Evolutionary conservation across 768 basidiomycete genomes (phyloP).

Genomic region (Arthromyces matolae): DNA sequence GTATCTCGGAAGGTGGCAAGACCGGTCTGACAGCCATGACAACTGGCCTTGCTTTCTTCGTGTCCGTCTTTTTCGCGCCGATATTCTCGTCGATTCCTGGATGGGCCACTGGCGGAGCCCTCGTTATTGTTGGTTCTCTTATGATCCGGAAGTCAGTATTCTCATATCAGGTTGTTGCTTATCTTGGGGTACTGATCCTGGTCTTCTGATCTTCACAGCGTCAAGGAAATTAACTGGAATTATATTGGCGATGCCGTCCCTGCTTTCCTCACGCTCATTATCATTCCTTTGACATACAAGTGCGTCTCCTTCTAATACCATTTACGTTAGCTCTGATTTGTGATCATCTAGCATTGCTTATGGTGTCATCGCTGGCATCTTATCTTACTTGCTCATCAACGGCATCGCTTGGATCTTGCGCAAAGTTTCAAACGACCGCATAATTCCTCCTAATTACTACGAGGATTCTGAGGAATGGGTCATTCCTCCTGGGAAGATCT

Average conservation of each 20-base stretch:
- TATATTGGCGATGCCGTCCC: conserved; percentile 86
- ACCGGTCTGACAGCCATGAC: conserved; percentile 79
- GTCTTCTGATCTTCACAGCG: too few relatives aligned
- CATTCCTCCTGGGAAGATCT: conserved; percentile 65
- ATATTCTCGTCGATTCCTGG: conserved; percentile 84
- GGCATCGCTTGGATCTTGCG: conserved; percentile 57
- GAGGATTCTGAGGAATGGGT: conserved; percentile 66
- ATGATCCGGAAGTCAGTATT: conserved; percentile 83
- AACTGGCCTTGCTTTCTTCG: conserved; percentile 72
- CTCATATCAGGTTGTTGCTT: too few relatives aligned
- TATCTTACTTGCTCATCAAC: conserved; percentile 70
- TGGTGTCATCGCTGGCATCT: conserved; percentile 79
- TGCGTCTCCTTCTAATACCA: conserved; percentile 26
- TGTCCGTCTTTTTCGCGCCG: conserved; percentile 84
- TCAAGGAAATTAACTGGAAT: conserved; percentile 85
- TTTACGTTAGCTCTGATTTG: not conserved
- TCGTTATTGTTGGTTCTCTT: conserved; percentile 82
- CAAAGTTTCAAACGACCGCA: conserved; percentile 52
- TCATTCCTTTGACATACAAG: conserved; percentile 80
- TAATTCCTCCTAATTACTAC: conserved; percentile 62
- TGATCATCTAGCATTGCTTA: conserved; percentile 71
- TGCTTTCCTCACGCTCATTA: conserved; percentile 77
- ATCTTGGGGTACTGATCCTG: not conserved
- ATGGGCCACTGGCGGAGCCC: conserved; percentile 85
- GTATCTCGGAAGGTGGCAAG: conserved; percentile 83